Percentiles rank a stretch among this genome's conserved stretches.
phyloP scores from a whole-genome alignment of 106 monocot species.

The Agapanthus africanus region DNA sequence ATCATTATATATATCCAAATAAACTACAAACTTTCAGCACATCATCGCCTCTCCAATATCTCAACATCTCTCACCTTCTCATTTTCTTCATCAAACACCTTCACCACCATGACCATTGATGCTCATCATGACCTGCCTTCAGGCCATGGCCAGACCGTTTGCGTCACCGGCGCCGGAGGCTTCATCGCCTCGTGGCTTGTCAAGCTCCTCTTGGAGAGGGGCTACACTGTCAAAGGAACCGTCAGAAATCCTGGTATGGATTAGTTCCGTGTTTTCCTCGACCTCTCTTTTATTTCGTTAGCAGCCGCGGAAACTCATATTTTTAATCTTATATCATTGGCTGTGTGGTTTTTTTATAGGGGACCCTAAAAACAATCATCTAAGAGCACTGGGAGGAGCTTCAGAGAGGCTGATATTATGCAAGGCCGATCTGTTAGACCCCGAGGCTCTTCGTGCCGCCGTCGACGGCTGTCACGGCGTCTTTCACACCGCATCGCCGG shows the following conservation, averaged over 20 bases:
- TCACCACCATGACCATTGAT: not conserved
- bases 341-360: slow-evolving; percentile 13
- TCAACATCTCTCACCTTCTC: too few species aligned
- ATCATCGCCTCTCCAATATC: not conserved
- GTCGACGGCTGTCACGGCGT: slow-evolving; percentile 69
- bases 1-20: too few species aligned
- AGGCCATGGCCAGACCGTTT: slow-evolving; percentile 12
- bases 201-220: slow-evolving; percentile 19
- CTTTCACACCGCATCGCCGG: slow-evolving; percentile 83
- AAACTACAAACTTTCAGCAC: too few species aligned
- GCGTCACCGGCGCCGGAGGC: slow-evolving; percentile 26
- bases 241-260: slow-evolving; percentile 15
- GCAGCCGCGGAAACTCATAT: too few species aligned
- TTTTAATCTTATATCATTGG: not conserved
- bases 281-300: not conserved
- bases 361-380: slow-evolving; percentile 65
- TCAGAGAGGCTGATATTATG: slow-evolving; percentile 53
- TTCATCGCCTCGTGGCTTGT: slow-evolving; percentile 27
- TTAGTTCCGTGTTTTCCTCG: not conserved
- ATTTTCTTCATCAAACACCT: too few species aligned
- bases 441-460: slow-evolving; percentile 37
- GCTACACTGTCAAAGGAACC: slow-evolving; percentile 25
- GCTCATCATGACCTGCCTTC: not conserved
- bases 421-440: slow-evolving; percentile 66
- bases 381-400: slow-evolving; percentile 57